These are phyloP conservation scores for Erigeron canadensis DNA, from an alignment of 129 eudicot genomes.

Conservation along the genomic window DNA sequence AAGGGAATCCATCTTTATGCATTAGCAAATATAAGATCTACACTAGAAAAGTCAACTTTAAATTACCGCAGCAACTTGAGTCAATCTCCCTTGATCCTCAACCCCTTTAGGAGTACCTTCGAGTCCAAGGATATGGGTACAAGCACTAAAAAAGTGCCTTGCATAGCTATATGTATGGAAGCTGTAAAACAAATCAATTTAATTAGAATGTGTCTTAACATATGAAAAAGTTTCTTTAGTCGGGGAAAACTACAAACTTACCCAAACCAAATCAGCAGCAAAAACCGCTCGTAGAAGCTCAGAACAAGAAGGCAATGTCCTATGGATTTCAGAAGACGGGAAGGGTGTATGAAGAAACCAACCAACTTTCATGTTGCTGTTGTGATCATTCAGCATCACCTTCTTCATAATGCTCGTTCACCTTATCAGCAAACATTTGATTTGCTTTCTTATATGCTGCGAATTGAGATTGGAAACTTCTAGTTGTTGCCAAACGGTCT, in stretches of 20 bases:
- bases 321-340: slow-evolving; percentile 95
- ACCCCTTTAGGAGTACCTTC: slow-evolving; percentile 99
- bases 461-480: slow-evolving; percentile 96
- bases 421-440: slow-evolving; percentile 97
- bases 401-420: slow-evolving; percentile 75
- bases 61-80: slow-evolving; percentile 94
- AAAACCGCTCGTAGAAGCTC: slow-evolving; percentile 90
- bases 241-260: slow-evolving; percentile 26
- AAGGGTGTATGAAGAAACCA: slow-evolving; percentile 98
- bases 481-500: slow-evolving; percentile 85
- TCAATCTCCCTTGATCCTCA: slow-evolving; percentile 93
- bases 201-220: not conserved
- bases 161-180: slow-evolving; percentile 98
- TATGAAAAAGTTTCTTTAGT: not conserved
- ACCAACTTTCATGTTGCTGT: slow-evolving; percentile 92
- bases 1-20: not conserved
- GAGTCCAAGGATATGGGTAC: slow-evolving; percentile 96
- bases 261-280: slow-evolving; percentile 98
- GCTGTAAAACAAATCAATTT: slow-evolving; percentile 37
- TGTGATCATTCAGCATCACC: slow-evolving; percentile 82
- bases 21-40: not conserved
- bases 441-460: slow-evolving; percentile 91
- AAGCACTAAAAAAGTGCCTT: slow-evolving; percentile 97
- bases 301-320: slow-evolving; percentile 92
- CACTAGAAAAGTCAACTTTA: not conserved